Evolutionary conservation across 176 grass and related monocot species (phyloP).

Genomic region (Ensete glaucum): DNA sequence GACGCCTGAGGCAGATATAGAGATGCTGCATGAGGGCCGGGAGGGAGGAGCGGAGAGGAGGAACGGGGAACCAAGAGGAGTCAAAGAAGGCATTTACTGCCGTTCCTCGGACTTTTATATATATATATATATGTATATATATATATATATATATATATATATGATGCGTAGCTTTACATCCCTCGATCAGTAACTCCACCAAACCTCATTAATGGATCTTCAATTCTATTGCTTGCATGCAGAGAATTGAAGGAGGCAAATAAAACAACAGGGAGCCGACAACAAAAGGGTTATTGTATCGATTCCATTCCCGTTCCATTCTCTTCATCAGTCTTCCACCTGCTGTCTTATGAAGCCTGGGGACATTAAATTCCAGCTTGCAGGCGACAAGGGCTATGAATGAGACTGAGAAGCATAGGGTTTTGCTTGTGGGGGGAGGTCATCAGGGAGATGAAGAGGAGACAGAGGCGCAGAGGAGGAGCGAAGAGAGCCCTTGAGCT

Average conservation of each 20-base stretch:
- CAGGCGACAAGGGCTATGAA: too few relatives aligned
- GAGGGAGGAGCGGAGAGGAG: background rate
- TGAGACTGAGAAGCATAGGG: too few relatives aligned
- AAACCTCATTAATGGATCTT: slow-evolving; percentile 1
- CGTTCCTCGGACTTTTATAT: background rate
- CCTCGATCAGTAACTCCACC: slow-evolving; percentile 1
- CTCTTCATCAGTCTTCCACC: too few relatives aligned
- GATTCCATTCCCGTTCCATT: too few relatives aligned
- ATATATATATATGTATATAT: background rate
- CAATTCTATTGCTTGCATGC: background rate
- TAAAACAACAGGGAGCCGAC: too few relatives aligned
- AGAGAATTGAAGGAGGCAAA: background rate
- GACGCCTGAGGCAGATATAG: background rate
- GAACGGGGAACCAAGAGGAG: background rate
- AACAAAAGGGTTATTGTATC: too few relatives aligned
- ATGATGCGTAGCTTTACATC: background rate
- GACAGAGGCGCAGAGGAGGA: too few relatives aligned
- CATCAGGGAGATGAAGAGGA: too few relatives aligned
- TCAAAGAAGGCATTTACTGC: background rate
- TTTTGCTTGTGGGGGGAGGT: too few relatives aligned
- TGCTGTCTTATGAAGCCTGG: too few relatives aligned
- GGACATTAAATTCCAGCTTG: too few relatives aligned
- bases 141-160: background rate
- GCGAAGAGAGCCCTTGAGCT: too few relatives aligned
- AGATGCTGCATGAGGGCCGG: background rate